Evolutionary conservation across 192 early-diverging fungal species (phyloP), one percentile per base, ranked within the genome.

Genomic region (Coemansia sp.): DNA sequence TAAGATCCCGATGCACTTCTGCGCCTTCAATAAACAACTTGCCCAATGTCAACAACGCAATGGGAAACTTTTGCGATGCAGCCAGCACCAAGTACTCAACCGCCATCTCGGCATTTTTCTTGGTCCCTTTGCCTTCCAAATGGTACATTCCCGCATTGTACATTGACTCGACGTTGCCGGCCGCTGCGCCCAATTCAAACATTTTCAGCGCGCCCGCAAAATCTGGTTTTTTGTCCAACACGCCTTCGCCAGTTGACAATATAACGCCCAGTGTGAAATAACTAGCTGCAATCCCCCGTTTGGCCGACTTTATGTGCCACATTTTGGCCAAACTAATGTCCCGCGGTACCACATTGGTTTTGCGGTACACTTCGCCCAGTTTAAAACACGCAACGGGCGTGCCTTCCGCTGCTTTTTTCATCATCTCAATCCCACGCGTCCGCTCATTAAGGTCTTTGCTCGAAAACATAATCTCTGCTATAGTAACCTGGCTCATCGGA

Each of bases 81-180:
- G 77, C 72, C 64, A 80, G 61, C 7, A 23, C 24, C 71, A 63
- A 67, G 38, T 71, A 80, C 50, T 80, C 77, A 4, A 67, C 57
- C 1, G 68, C 72, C 41, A 80, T 52, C 1, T 41, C 51, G 2
- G 55, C 23, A 39, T 68, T 67, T 47, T 70, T 67, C 54, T 55
- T 50, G 12, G 62, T 59, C 1, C 65, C 71, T 4, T 10, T 47
- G 39, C 77, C 77, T 35, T 67, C 65, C 54, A 65, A 12, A 47
- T 74, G 74, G 25, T 48, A 67, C 32, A 62, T 9, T 19, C 72
- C 77, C 19, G 72, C 49, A 56, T 80, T 73, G 62, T 67, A 80
- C 49, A 71, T 71, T 15, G 72, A 66, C 58, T 70, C 68, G n/a
- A 45, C 65, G 12, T 59, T 53, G 15, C 69, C 69, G 9, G 12